Evolutionary conservation across 78 protist genomes (phyloP), one percentile per base, ranked within the genome.

Genomic region (Dictyostelium brefeldianum): DNA sequence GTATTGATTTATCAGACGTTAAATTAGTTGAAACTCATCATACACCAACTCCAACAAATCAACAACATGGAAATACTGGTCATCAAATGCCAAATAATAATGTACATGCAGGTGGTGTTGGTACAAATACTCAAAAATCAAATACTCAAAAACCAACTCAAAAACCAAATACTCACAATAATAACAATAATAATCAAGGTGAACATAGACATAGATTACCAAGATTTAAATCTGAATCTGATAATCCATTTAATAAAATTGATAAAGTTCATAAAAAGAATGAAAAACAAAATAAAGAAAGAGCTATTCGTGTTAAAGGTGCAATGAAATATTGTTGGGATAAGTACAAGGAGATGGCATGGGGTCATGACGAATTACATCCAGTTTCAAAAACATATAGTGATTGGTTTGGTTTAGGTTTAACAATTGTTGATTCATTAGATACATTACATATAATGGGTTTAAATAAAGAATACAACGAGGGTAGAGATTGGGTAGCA

Each of bases 251-350:
- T 15, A 78, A 78, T 11, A 51, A 78, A 22, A 78, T 78, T 43
- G 83, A 78, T 78, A 54, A 27, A 18, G 27, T 51, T 31, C 36
- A 54, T 56, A 54, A 78, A 31, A 29, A 78, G 59, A 51, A 78
- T 31, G 51, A 78, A 54, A 9, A 27, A 4, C 11, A 54, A 31
- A 87, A 77, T 78, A 56, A 59, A 25, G 48, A 77, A 11, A 77
- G 93, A 54, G 59, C 84, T 29, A 1, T 17, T 47, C 29, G 25
- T 17, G 71, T 83, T 5, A 62, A 14, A n/a, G 56, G 27, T 0
- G 94, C 82, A 41, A 89, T 94, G 94, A 80, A 62, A 71, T 84
- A 25, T 56, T 41, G 97, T 6, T 97, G 98, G 98, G 80, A 89
- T 0, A 25, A 65, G 2, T 25, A 82, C 50, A 27, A 36, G 5